Conservation (phyloP, 2,329 filamentous ascomycete genomes). For the Pseudogymnoascus sp. region DNA sequence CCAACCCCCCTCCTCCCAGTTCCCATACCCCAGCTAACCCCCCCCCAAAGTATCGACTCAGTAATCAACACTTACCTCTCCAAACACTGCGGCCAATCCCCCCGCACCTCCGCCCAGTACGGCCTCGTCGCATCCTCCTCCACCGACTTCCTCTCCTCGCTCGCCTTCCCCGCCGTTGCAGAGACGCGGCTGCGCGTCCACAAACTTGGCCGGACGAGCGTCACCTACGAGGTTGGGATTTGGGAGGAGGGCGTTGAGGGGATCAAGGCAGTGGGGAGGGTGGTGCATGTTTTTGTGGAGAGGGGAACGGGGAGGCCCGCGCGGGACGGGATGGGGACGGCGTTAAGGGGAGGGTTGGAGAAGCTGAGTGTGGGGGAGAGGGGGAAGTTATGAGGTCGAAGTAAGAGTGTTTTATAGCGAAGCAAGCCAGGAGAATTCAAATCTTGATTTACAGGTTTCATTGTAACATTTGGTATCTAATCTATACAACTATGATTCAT, state of each 20-base stretch:
- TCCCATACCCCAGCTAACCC: conserved; percentile 9
- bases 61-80: conserved; percentile 86
- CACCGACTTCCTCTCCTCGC: conserved; percentile 75
- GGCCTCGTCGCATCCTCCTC: conserved; percentile 79
- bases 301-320: conserved; percentile 61
- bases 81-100: conserved; percentile 63
- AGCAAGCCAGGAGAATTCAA: neutral
- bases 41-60: conserved; percentile 62
- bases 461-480: conserved; percentile 4
- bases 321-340: conserved; percentile 51
- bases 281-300: conserved; percentile 84
- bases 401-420: neutral
- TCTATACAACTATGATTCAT: neutral
- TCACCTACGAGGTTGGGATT: conserved; percentile 81
- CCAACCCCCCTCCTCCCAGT: neutral
- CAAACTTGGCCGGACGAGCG: conserved; percentile 76
- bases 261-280: conserved; percentile 77
- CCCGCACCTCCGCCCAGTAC: conserved; percentile 61
- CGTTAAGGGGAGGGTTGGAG: conserved; percentile 50
- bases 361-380: conserved; percentile 36
- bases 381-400: neutral
- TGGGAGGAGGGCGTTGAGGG: conserved; percentile 66
- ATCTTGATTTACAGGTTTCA: neutral
- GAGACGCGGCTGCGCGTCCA: conserved; percentile 76
- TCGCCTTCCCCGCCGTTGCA: conserved; percentile 72